Base-by-base conservation (phyloP, 495 filamentous ascomycete genomes). In the Coniosporium apollinis region DNA sequence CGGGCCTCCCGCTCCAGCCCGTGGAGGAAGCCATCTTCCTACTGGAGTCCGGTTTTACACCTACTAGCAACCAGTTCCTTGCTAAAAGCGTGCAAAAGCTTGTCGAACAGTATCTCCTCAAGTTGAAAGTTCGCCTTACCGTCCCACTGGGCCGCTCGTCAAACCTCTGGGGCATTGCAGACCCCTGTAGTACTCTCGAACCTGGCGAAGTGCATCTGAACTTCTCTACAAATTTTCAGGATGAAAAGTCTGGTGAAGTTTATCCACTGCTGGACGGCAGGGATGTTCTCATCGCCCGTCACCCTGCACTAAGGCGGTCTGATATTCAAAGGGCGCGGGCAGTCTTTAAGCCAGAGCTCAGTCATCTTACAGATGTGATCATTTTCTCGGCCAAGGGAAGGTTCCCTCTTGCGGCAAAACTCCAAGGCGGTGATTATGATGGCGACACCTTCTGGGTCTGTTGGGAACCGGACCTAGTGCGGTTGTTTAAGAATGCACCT, bases 351-450 rank as follows among this genome's bases (percentile, higher is more conserved):
- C 56, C 59, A 0, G 76, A 83, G 40, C 65, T 97, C 0, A 65
- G 71, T 3, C 66, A 74, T n/a, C 64, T 93, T 14, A 74, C 78
- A 41, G 82, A 94, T 50, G 79, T 94, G 4, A 77, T 93, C 38
- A 70, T 94, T 1, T 94, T 97, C 46, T 65, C 89, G 0, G 65
- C 66, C 0, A 69, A 68, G 44, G 86, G 89, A 0, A 33, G 67
- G 8, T 64, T 65, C 15, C 70, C 83, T 0, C 65, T 92, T 1
- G 89, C 85, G 0, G 69, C 74, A 21, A 81, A 82, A 52, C 62
- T 94, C 0, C 89, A 83, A 3, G 89, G 87, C 10, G 89, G 89
- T 6, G 89, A 97, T 55, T 94, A 94, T 51, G 87, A 94, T 40
- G 89, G 89, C 0, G 89, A 97, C 44, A 76, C 66, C 26, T 58